A percentile compares a stretch with the other conserved stretches of the same genome.
Evolutionary conservation across 495 filamentous ascomycete species (phyloP).

Genomic region (Penicillium herquei): DNA sequence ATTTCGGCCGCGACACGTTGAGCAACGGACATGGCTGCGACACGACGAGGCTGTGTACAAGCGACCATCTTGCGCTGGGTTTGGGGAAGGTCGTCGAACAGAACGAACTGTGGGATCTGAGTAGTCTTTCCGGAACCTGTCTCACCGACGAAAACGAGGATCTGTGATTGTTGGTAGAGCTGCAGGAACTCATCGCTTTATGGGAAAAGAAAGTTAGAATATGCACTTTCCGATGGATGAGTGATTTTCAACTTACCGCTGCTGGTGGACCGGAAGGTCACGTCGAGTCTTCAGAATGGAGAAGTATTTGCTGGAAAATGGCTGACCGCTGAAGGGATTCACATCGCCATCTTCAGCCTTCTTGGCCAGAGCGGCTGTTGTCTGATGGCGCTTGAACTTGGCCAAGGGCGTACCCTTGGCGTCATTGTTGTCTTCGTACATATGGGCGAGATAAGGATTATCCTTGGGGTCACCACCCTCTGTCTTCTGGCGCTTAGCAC

Average conservation of each 20-base stretch:
- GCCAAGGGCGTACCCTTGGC: conserved; percentile 52
- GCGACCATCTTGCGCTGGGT: conserved; percentile 82
- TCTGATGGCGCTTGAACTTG: conserved; percentile 72
- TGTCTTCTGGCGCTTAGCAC: conserved; percentile 51
- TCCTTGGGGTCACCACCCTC: conserved; percentile 52
- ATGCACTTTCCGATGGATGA: background rate
- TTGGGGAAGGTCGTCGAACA: conserved; percentile 94
- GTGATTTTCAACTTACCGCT: conserved; percentile 57
- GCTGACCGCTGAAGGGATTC: conserved; percentile 79
- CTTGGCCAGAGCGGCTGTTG: conserved; percentile 72
- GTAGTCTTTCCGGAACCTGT: conserved; percentile 99
- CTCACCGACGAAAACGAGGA: conserved; percentile 97
- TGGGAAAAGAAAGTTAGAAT: conserved; percentile 4
- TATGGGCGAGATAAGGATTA: conserved; percentile 92
- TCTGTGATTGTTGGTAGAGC: conserved; percentile 88
- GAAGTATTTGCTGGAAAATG: conserved; percentile 81
- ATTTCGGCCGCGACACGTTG: conserved; percentile 97
- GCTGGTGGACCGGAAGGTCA: conserved; percentile 83
- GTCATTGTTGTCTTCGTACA: conserved; percentile 59
- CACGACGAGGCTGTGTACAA: conserved; percentile 96
- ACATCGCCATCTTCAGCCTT: conserved; percentile 75
- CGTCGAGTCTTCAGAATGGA: conserved; percentile 80
- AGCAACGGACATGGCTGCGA: conserved; percentile 98
- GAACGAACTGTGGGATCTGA: conserved; percentile 96
- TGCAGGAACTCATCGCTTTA: conserved; percentile 85